Percentiles rank a stretch among this genome's conserved stretches.
phyloP scores from a whole-genome alignment of 192 early-diverging fungal species.

The Coemansia sp. region DNA sequence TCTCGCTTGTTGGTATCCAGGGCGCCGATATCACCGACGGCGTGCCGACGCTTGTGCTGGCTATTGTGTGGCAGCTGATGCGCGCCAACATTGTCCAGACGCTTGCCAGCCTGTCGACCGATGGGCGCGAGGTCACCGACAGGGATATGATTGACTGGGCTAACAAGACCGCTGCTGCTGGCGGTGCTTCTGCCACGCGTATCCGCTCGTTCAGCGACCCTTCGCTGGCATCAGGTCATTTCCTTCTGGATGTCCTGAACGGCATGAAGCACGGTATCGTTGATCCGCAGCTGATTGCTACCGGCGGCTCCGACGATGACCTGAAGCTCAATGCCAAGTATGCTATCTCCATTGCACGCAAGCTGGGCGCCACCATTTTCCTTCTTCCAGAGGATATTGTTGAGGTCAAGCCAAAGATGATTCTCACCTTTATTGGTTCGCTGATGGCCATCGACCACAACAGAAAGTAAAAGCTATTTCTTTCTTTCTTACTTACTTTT shows the following conservation, averaged over 20 bases:
- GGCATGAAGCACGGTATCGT: slow-evolving; percentile 91
- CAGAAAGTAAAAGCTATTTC: neutral
- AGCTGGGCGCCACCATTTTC: slow-evolving; percentile 98
- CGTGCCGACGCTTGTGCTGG: slow-evolving; percentile 83
- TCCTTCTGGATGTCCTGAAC: slow-evolving; percentile 90
- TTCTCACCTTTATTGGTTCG: slow-evolving; percentile 92
- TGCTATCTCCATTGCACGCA: slow-evolving; percentile 97
- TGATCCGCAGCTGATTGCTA: slow-evolving; percentile 80
- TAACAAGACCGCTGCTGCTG: slow-evolving; percentile 70
- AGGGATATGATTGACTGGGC: slow-evolving; percentile 95
- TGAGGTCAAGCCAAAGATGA: slow-evolving; percentile 96
- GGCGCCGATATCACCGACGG: slow-evolving; percentile 95
- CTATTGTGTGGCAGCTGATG: slow-evolving; percentile 99
- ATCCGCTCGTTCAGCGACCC: slow-evolving; percentile 89
- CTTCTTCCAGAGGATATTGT: slow-evolving; percentile 98
- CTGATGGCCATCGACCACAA: slow-evolving; percentile 75
- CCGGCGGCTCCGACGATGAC: slow-evolving; percentile 75
- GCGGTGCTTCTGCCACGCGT: slow-evolving; percentile 57
- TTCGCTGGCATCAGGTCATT: slow-evolving; percentile 72
- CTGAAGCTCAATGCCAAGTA: slow-evolving; percentile 92
- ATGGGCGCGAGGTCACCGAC: slow-evolving; percentile 86
- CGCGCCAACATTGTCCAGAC: slow-evolving; percentile 94
- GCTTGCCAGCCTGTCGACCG: slow-evolving; percentile 78
- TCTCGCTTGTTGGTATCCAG: slow-evolving; percentile 94
- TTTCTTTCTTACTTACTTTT: slow-evolving; percentile 2